These are phyloP conservation scores for Globisporangium mamillatum DNA, from an alignment of 352 stramenopile species.

Conservation along the genomic window DNA sequence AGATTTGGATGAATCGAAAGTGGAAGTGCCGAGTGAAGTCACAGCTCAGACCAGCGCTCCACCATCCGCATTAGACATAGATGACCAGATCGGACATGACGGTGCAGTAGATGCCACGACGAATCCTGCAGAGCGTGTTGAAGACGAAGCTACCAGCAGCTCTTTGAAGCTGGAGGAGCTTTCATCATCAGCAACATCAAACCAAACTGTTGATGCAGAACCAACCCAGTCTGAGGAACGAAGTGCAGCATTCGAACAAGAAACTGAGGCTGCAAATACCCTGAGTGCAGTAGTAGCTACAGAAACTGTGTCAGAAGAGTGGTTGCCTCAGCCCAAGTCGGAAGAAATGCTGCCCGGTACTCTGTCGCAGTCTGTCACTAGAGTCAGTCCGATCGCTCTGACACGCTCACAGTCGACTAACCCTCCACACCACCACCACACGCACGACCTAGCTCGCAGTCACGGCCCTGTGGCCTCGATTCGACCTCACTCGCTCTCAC, in stretches of 20 bases:
- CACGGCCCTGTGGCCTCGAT: conserved; percentile 11
- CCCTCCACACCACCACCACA: not conserved
- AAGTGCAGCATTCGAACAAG: not conserved
- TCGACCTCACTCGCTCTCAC: conserved; percentile 7
- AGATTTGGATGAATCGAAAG: not conserved
- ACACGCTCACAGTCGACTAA: not conserved
- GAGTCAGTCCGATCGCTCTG: not conserved
- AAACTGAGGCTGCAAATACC: not conserved
- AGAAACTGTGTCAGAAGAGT: not conserved
- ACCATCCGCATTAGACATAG: not conserved
- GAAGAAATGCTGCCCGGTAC: not conserved
- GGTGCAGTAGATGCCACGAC: not conserved
- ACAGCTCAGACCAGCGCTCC: not conserved
- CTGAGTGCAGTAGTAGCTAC: not conserved
- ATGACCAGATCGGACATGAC: not conserved
- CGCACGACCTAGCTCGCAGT: not conserved
- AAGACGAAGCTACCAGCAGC: not conserved
- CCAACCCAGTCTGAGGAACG: not conserved
- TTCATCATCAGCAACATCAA: not conserved
- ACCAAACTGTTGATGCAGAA: not conserved
- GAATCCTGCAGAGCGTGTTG: not conserved
- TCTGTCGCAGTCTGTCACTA: not conserved
- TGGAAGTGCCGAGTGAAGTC: not conserved
- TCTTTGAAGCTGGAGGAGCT: not conserved
- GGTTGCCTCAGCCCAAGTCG: not conserved